Base-by-base conservation (phyloP, 306 rosid genomes). In the Macrotyloma uniflorum region DNA sequence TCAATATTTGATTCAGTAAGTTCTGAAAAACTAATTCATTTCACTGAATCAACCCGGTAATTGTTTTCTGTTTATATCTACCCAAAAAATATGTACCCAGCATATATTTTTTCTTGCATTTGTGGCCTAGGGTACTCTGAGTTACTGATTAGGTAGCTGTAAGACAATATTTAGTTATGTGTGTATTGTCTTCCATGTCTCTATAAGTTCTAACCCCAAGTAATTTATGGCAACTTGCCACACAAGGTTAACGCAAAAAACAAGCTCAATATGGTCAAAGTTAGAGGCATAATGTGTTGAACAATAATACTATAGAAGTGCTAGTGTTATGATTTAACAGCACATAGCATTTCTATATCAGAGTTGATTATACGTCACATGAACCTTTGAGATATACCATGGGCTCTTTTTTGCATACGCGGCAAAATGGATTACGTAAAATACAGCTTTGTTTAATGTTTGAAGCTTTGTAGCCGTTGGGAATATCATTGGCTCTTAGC, bases 351-450 rank as follows among this genome's bases (percentile, higher is more conserved):
- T 78, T 61, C 1, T 45, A 74, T 46, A 45, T 36, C 5, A 67
- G 13, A 74, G 35, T 33, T 16, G 22, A 9, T 62, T 65, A 8
- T n/a, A 78, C 8, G 49, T 63, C 49, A 62, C 3, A 9, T 84
- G 90, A 83, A 76, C 98, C 98, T 83, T 91, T 90, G 89, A 85
- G 91, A 82, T 69, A 63, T 79, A 74, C 87, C 85, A 90, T 14
- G 86, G 97, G 67, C 45, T 51, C 80, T 82, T 83, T 19, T 23
- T 10, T 14, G 15, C 30, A 74, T 24, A 90, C 70, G 98, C 90
- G 94, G 96, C 94, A 85, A 80, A 77, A 49, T 64, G 89, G 77
- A 75, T 68, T 64, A 59, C 58, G 26, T 51, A 0, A 6, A 36
- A 35, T 13, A 23, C 15, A 51, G 5, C 70, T 20, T 45, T 15